Evolutionary conservation across 495 filamentous ascomycete species (phyloP), one percentile per base, ranked within the genome.

Genomic region (Lichenothelia convexa): DNA sequence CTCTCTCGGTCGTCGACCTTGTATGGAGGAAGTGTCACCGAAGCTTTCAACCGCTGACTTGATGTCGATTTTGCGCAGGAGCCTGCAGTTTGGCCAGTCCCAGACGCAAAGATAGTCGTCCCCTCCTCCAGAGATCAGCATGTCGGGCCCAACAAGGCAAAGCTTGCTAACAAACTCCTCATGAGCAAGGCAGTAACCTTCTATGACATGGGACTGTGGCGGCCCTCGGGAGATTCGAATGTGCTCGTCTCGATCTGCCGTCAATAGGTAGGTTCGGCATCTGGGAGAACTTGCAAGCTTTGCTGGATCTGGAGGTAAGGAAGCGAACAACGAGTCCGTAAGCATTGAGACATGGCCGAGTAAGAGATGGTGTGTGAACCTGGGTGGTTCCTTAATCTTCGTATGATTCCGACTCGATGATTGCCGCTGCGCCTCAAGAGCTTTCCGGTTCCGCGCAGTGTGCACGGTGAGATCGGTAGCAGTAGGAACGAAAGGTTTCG

Each of bases 331-430:
- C 22, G 94, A 44, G 47, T 85, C 76, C 0, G 83, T 87, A 18
- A 97, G 70, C 68, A 93, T 73, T 0, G 89, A 94, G 5, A 94
- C 86, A 60, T 97, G 89, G 11, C 89, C 89, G 0, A 95, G 72
- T 17, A 94, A 60, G 1, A 84, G 61, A 23, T 73, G 63, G 46
- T 79, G 73, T 38, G 78, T 73, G 54, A 91, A 89, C 6, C 56
- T 54, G 56, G 36, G 49, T 46, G 33, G 57, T 47, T 33, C 61
- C 53, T 44, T 70, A 5, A 52, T 36, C 40, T 65, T 66, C 17
- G 58, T 46, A 21, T 44, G 41, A 5, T 49, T 29, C 18, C 53
- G 57, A 29, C 58, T 64, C 24, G 68, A 59, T 27, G 58, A 58
- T 34, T 67, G 58, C n/a, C n/a, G n/a, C 50, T 94, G 85, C 40